A percentile compares a stretch with the other conserved stretches of the same genome.
Evolutionary conservation across 2,329 filamentous ascomycete genomes (phyloP).

Genomic region (Colletotrichum tabaci): DNA sequence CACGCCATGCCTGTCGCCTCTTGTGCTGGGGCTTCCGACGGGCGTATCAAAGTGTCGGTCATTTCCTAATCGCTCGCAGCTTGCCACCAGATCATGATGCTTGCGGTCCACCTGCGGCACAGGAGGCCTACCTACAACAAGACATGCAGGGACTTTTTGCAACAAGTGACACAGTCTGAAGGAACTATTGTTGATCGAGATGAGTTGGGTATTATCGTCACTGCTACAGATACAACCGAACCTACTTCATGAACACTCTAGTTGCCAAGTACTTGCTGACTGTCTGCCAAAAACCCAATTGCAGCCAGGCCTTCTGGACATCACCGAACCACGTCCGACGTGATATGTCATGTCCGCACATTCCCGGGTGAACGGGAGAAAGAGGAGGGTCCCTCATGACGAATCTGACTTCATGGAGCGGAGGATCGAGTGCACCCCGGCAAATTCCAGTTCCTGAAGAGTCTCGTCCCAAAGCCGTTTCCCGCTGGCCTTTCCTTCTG

Average conservation of each 20-base stretch:
- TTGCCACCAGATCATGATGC: not conserved
- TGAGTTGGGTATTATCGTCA: not conserved
- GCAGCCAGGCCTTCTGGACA: constrained; percentile 3
- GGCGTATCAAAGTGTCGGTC: not conserved
- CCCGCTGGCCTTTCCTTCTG: constrained; percentile 24
- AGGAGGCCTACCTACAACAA: too few species aligned
- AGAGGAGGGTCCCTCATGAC: constrained; percentile 1
- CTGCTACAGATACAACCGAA: not conserved
- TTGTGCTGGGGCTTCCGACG: not conserved
- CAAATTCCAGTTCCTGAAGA: constrained; percentile 43
- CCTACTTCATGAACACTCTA: not conserved
- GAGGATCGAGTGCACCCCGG: constrained; percentile 41
- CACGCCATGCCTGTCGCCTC: too few species aligned
- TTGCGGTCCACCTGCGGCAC: not conserved
- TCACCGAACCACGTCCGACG: not conserved
- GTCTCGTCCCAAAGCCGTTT: constrained; percentile 43
- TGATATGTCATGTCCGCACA: not conserved
- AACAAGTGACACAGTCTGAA: not conserved
- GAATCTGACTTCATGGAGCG: constrained; percentile 8
- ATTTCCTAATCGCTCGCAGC: not conserved
- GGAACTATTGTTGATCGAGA: not conserved
- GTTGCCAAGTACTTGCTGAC: not conserved
- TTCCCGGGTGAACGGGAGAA: constrained; percentile 8
- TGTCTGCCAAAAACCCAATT: too few species aligned
- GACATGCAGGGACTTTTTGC: not conserved